These are phyloP conservation scores for Nemania sp. DNA, from an alignment of 2,329 filamentous ascomycete species.

Conservation along the genomic window DNA sequence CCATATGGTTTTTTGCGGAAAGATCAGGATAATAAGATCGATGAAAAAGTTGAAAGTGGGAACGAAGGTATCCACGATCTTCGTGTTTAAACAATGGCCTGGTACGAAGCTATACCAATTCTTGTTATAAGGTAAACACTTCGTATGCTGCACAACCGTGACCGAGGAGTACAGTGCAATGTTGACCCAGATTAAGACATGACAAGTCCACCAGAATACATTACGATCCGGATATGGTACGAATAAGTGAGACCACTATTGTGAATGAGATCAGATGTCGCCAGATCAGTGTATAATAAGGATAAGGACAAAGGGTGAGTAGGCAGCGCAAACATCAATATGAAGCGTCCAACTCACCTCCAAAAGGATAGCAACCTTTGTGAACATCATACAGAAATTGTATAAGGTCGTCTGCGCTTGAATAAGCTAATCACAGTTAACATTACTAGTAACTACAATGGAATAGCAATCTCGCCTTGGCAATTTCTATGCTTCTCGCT, in stretches of 20 bases:
- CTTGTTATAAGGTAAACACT: constrained; percentile 5
- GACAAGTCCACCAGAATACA: constrained; percentile 2
- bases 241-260: constrained; percentile 7
- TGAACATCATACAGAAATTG: neutral
- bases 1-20: constrained; percentile 8
- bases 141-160: constrained; percentile 1
- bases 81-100: constrained; percentile 1
- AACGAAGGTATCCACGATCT: constrained; percentile 8
- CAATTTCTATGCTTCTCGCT: neutral
- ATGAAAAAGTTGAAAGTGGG: constrained; percentile 7
- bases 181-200: constrained; percentile 8
- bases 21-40: constrained; percentile 2
- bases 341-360: neutral
- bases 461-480: neutral
- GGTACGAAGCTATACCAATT: constrained; percentile 8
- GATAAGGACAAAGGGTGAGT: no score
- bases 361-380: constrained; percentile 5
- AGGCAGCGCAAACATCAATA: no score
- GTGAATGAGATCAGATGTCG: neutral
- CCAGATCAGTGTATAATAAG: neutral
- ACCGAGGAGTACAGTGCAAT: neutral
- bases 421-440: neutral
- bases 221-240: constrained; percentile 2
- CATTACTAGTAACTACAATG: neutral
- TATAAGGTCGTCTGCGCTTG: constrained; percentile 5